Evolutionary conservation across 371 early-diverging fungal genomes (phyloP), one percentile per base, ranked within the genome.

Genomic region (Circinella minor): DNA sequence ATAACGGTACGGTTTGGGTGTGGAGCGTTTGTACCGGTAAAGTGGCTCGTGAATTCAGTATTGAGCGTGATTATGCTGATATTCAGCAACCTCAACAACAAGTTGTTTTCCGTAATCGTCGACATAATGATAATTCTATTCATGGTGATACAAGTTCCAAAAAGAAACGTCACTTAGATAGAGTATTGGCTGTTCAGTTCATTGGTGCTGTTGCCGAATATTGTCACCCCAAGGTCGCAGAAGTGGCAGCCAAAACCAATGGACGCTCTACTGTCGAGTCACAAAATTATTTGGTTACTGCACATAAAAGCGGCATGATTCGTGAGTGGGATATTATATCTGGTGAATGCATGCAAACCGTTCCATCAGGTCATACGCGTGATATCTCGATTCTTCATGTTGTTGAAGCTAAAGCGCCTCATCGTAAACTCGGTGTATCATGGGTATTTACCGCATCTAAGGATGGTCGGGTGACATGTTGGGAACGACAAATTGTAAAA

Each of bases 241-340:
- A 78, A 57, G 67, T 70, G 7, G 76, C 75, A 27, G 79, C 76
- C 4, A 67, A 65, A 54, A 66, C 70, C 9, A 63, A 18, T 18
- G 55, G 67, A 8, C 61, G 18, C 15, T 34, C 61, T 14, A 60
- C 48, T 17, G 47, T 63, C 6, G 51, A 69, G 43, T 71, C 68
- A 8, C 75, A 75, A 62, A 72, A 77, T 36, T 75, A 71, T 38
- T 17, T 80, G 13, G 66, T 82, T 9, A 71, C 82, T 4, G 80
- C 76, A 3, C 73, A 82, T 63, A 77, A 71, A 51, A 75, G 74
- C 51, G 80, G 82, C 7, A 64, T 65, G 59, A 36, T 82, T 4
- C 66, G 75, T 0, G 82, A 82, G 66, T 82, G 82, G 80, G 71
- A 82, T 63, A 59, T 82, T 43, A 36, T 73, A 13, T 67, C 73